Base-by-base conservation (phyloP, 768 basidiomycete genomes). In the Calocera cornea region DNA sequence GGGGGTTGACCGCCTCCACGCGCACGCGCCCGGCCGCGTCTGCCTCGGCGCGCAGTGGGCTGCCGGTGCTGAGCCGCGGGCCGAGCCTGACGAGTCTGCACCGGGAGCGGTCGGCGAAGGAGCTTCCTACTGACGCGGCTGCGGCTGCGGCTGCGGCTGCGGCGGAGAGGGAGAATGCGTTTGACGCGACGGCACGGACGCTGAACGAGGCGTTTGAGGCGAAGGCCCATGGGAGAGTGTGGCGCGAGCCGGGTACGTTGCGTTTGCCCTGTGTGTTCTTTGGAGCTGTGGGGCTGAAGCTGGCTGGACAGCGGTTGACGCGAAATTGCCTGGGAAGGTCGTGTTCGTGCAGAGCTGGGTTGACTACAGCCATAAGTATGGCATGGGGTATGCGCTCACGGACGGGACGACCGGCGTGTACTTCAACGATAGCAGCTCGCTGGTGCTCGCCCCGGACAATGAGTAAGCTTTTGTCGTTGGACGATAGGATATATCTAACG, bases 311-410 rank as follows among this genome's bases (percentile, higher is more conserved):
- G 54, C 24, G 19, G 14, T 60, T 2, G 85, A 86, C 33, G 76
- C 73, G 1, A 72, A 76, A 44, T 71, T 91, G 1, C 47, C 33
- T 34, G 82, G 86, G 19, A 89, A 92, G 68, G 83, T 83, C 65
- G 88, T 95, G 50, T 98, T 97, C 78, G 93, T 99, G 70, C 91
- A 90, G 1, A 91, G 90, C n/a, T 98, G 97, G 97, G 89, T 98
- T 44, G 97, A 98, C 76, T 98, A 98, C 74, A 95, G 92, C 75
- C 92, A 94, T 77, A 97, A 97, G 81, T 99, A 97, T 77, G 97
- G 95, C n/a, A 98, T 97, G 91, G 97, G 95, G 0, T 98, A 97
- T 76, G 92, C 93, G 2, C 80, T 98, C 73, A 95, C 93, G 22
- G 94, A 99, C 73, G 94, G 95, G 1, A 89, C 90, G 24, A 87